phyloP scores from a whole-genome alignment of 345 rosid genomes.

The Trapa bicornis region DNA sequence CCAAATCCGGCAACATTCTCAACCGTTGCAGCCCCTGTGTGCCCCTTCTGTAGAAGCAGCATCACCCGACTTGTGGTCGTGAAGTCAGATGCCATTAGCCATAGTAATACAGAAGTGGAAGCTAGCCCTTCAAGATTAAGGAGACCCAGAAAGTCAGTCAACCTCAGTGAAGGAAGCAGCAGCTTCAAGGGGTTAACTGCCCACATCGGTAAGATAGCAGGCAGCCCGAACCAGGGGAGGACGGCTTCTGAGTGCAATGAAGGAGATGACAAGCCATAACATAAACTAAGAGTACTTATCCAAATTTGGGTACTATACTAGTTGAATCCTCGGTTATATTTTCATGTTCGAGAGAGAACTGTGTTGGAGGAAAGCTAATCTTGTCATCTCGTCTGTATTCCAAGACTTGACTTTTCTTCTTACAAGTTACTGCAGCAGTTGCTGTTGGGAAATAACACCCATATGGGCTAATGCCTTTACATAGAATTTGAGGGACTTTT shows the following conservation, averaged over 20 bases:
- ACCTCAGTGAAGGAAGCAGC: conserved; percentile 82
- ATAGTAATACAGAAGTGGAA: conserved; percentile 31
- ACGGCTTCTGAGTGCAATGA: conserved; percentile 43
- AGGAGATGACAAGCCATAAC: conserved; percentile 38
- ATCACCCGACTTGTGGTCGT: conserved; percentile 66
- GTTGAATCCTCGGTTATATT: not conserved
- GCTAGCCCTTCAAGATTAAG: conserved; percentile 56
- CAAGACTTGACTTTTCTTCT: not conserved
- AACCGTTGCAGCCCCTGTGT: conserved; percentile 26
- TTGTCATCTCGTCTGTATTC: not conserved
- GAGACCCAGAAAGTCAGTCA: conserved; percentile 50
- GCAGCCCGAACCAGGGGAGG: conserved; percentile 63
- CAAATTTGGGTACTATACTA: not conserved
- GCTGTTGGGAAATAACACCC: no score
- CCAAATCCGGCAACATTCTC: conserved; percentile 80
- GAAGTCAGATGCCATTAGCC: conserved; percentile 32
- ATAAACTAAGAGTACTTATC: not conserved
- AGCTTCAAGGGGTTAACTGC: conserved; percentile 80
- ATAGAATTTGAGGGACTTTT: no score
- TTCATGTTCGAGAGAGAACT: not conserved
- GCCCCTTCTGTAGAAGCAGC: conserved; percentile 94
- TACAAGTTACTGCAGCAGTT: not conserved
- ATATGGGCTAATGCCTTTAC: no score
- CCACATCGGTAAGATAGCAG: conserved; percentile 34
- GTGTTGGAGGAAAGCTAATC: not conserved